A percentile compares a stretch with the other conserved stretches of the same genome.
Evolutionary conservation across 495 filamentous ascomycete genomes (phyloP).

Genomic region (Penicillium goetzii): DNA sequence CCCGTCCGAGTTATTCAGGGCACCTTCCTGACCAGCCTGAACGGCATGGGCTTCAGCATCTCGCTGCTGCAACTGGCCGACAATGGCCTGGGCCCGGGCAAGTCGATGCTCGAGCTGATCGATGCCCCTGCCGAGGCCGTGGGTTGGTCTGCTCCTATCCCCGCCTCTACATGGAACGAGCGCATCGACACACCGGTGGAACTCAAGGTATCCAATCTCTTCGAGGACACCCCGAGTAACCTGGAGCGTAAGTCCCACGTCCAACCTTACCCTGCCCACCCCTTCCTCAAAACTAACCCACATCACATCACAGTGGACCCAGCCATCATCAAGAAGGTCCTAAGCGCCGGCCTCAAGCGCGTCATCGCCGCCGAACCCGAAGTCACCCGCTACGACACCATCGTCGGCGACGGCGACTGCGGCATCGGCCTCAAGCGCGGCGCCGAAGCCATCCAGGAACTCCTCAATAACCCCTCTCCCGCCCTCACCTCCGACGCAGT

Average conservation of each 20-base stretch:
- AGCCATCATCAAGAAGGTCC: slow-evolving; percentile 55
- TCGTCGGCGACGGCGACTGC: slow-evolving; percentile 96
- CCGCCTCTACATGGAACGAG: slow-evolving; percentile 57
- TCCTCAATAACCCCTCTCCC: slow-evolving; percentile 56
- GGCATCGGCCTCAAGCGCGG: slow-evolving; percentile 88
- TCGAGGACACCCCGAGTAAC: slow-evolving; percentile 65
- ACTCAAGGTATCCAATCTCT: slow-evolving; percentile 59
- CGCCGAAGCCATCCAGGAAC: slow-evolving; percentile 78
- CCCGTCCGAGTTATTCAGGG: slow-evolving; percentile 66
- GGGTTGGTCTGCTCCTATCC: slow-evolving; percentile 81
- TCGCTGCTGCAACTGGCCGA: slow-evolving; percentile 79
- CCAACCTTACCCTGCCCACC: neutral
- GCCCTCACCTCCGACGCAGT: slow-evolving; percentile 69
- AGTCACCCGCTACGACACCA: slow-evolving; percentile 85
- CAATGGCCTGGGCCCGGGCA: slow-evolving; percentile 74
- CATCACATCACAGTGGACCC: slow-evolving; percentile 59
- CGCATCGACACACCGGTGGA: slow-evolving; percentile 43
- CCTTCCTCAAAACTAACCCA: slow-evolving; percentile 22
- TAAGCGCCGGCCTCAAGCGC: slow-evolving; percentile 68
- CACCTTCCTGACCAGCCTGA: slow-evolving; percentile 80
- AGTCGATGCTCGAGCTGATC: slow-evolving; percentile 82
- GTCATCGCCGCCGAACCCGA: slow-evolving; percentile 80
- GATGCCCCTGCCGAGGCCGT: slow-evolving; percentile 83
- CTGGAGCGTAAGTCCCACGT: slow-evolving; percentile 56
- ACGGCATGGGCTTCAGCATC: slow-evolving; percentile 91